Evolutionary conservation across 1,284 basidiomycete species (phyloP).

Genomic region (Bjerkandera adusta): DNA sequence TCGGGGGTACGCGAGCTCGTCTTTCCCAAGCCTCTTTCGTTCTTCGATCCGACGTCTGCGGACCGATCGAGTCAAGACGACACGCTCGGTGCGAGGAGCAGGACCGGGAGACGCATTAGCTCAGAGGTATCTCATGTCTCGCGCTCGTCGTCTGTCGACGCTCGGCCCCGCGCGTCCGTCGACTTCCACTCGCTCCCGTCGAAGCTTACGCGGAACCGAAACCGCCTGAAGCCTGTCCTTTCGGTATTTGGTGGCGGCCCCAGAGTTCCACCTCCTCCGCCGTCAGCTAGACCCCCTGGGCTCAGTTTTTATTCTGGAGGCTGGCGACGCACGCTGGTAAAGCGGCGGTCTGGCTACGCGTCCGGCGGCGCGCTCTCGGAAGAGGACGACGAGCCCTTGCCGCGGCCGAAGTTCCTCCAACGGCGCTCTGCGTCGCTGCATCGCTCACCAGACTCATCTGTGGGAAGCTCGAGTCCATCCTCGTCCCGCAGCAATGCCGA

Average conservation of each 20-base stretch:
- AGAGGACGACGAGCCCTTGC: constrained; percentile 33
- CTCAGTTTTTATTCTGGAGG: constrained; percentile 49
- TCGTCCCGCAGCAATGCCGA: constrained; percentile 36
- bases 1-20: constrained; percentile 53
- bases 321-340: constrained; percentile 43
- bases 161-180: constrained; percentile 17
- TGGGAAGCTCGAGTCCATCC: constrained; percentile 32
- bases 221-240: constrained; percentile 17
- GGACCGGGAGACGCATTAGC: constrained; percentile 10
- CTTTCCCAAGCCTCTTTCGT: constrained; percentile 63
- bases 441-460: constrained; percentile 39
- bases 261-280: constrained; percentile 40
- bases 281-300: constrained; percentile 49
- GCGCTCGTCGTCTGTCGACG: constrained; percentile 1
- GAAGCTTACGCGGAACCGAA: constrained; percentile 4
- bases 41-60: constrained; percentile 26
- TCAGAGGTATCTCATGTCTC: constrained; percentile 1
- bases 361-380: constrained; percentile 32
- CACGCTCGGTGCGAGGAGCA: not conserved
- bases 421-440: constrained; percentile 40
- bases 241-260: constrained; percentile 35
- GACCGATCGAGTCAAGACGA: constrained; percentile 10
- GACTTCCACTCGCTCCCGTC: constrained; percentile 20
- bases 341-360: constrained; percentile 16
- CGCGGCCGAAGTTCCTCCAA: constrained; percentile 32